Evolutionary conservation across 257 asterid genomes (phyloP), one percentile per base, ranked within the genome.

Genomic region (Euphrasia confusa): DNA sequence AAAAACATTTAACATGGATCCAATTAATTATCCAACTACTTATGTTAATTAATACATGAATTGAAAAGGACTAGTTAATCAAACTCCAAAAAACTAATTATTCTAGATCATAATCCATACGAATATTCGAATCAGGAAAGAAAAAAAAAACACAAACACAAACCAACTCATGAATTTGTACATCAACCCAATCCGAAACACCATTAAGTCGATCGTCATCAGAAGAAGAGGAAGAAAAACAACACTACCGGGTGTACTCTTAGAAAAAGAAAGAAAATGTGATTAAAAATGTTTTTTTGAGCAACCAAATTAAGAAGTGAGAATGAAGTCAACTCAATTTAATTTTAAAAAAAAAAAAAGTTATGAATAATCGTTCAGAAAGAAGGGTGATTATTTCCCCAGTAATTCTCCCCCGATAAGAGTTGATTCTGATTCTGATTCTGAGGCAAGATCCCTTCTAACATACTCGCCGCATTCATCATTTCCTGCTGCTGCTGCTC

Each of bases 311-410:
- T 37, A 37, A 37, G 10, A 33, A 0, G 6, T 33, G 39, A 33
- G 5, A 30, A 33, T 33, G 39, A 33, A 33, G 37, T 32, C 37
- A 32, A 32, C 24, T 21, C 24, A 21, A 0, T 21, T 21, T 21
- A 21, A 21, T 21, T 21, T n/a, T n/a, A n/a, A 21, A 21, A 21
- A 1, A 21, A 21, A 21, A 21, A 21, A 21, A 1, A 21, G 24
- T 21, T 21, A 21, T 21, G 24, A 1, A 21, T 21, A 1, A 21
- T 21, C 1, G 24, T 0, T 49, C 67, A 88, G 69, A 79, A 86
- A 1, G 92, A 94, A 48, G 90, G 95, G 5, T 94, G 92, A 33
- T 77, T 84, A 0, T 85, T 64, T 14, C 79, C 94, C 90, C 97
- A 84, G 27, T 80, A 92, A 26, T 83, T 85, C 26, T 91, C 98